Percentiles rank a stretch among this genome's conserved stretches.
These are phyloP conservation scores for Teunomyces kruisii DNA, from an alignment of 805 yeast species.

Conservation along the genomic window DNA sequence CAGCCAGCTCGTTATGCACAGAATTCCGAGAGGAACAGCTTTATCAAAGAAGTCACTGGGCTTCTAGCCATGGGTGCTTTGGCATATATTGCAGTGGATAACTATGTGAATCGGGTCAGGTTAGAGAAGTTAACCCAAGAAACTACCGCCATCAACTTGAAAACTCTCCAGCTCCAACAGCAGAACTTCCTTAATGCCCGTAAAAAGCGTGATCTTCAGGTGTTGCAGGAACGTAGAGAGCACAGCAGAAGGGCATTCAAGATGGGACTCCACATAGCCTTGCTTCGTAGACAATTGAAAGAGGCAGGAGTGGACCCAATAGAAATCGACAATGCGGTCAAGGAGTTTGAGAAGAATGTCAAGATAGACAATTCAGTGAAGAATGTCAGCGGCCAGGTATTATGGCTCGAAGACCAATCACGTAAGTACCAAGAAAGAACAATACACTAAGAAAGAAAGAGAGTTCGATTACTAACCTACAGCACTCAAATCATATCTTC, in stretches of 20 bases:
- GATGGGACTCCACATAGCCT: conserved; percentile 66
- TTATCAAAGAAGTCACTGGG: conserved; percentile 11
- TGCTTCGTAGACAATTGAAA: conserved; percentile 58
- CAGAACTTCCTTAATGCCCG: conserved; percentile 50
- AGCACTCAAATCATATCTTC: conserved; percentile 50
- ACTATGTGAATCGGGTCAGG: conserved; percentile 41
- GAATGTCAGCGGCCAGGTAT: conserved; percentile 52
- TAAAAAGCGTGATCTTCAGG: conserved; percentile 51
- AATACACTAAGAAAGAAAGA: too few species aligned
- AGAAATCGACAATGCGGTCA: conserved; percentile 50
- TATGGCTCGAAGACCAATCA: conserved; percentile 61
- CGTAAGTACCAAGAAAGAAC: conserved; percentile 17
- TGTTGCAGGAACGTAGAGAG: conserved; percentile 51
- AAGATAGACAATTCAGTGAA: conserved; percentile 55
- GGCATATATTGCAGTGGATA: conserved; percentile 52
- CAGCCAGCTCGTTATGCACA: not conserved
- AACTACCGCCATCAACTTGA: conserved; percentile 35
- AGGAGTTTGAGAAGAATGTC: conserved; percentile 58
- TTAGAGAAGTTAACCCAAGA: conserved; percentile 37
- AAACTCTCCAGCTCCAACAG: conserved; percentile 43
- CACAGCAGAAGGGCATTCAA: conserved; percentile 50
- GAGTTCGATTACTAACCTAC: conserved; percentile 14
- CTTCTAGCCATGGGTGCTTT: conserved; percentile 44
- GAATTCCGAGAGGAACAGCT: not conserved
- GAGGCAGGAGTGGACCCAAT: conserved; percentile 62